These are phyloP conservation scores for Calonectria crousiana DNA, from an alignment of 2,329 filamentous ascomycete species.

Conservation along the genomic window DNA sequence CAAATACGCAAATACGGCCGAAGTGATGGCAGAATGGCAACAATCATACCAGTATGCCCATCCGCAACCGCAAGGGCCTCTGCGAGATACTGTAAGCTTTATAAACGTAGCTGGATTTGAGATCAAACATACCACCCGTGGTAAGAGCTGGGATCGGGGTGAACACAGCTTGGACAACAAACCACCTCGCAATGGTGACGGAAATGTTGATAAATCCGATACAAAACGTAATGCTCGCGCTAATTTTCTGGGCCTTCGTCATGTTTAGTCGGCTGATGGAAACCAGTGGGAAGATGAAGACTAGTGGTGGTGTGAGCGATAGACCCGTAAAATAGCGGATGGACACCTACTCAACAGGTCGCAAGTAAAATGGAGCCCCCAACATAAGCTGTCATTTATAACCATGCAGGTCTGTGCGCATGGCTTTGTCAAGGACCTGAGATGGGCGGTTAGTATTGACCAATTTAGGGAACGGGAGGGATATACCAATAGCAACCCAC, in stretches of 20 bases:
- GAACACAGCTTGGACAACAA: slow-evolving; percentile 12
- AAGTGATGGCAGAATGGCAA: slow-evolving; percentile 1
- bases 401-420: background rate
- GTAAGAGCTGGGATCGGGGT: background rate
- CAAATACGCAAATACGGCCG: slow-evolving; percentile 14
- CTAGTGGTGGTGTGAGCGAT: background rate
- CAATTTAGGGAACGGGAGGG: too few relatives aligned
- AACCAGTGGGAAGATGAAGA: slow-evolving; percentile 5
- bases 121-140: background rate
- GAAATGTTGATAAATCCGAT: slow-evolving; percentile 9
- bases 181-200: background rate
- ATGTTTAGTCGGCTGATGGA: slow-evolving; percentile 1
- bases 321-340: accelerated
- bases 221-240: background rate
- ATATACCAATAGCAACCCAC: background rate
- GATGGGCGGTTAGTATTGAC: background rate
- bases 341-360: background rate
- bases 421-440: background rate
- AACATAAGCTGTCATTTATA: background rate
- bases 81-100: background rate
- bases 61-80: background rate
- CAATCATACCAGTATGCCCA: background rate
- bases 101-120: too few relatives aligned
- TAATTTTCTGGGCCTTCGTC: slow-evolving; percentile 8
- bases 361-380: background rate